Evolutionary conservation across 2,329 filamentous ascomycete genomes (phyloP).

Genomic region (Calonectria pseudoturangicola): DNA sequence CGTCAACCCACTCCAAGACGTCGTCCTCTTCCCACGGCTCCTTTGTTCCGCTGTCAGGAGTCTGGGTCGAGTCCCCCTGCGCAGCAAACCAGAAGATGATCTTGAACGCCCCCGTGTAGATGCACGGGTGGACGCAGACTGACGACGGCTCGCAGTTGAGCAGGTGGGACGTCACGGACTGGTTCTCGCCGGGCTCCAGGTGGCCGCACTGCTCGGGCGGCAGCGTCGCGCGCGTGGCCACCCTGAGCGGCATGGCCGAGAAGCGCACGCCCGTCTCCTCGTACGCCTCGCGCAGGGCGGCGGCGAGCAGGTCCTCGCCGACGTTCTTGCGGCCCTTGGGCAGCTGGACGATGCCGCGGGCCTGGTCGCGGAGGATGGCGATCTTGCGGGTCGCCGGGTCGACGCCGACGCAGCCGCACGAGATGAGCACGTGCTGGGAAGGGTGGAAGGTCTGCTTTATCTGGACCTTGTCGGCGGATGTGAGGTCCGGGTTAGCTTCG

Average conservation of each 20-base stretch:
- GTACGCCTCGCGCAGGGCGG: conserved; percentile 67
- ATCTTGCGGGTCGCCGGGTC: conserved; percentile 61
- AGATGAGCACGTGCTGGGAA: conserved; percentile 65
- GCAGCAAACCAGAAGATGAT: conserved; percentile 65
- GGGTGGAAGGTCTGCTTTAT: conserved; percentile 57
- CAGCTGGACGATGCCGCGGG: conserved; percentile 66
- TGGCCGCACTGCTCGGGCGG: conserved; percentile 32
- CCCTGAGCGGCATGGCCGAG: conserved; percentile 61
- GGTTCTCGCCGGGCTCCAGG: conserved; percentile 13
- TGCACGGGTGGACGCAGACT: conserved; percentile 60
- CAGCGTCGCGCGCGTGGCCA: conserved; percentile 66
- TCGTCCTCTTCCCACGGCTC: conserved; percentile 56
- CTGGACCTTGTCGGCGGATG: not conserved
- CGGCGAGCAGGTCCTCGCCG: conserved; percentile 63
- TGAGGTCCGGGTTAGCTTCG: conserved; percentile 31
- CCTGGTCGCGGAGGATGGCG: conserved; percentile 65
- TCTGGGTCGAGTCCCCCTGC: conserved; percentile 53
- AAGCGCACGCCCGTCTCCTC: conserved; percentile 69
- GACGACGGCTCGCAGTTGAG: conserved; percentile 61
- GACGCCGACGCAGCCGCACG: conserved; percentile 68
- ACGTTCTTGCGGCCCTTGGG: conserved; percentile 71
- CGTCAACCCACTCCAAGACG: conserved; percentile 52
- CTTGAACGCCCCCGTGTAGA: conserved; percentile 60
- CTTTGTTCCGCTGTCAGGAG: conserved; percentile 53
- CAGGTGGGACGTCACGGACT: conserved; percentile 55